Conservation (phyloP, 2,329 filamentous ascomycete species). For the Diaporthe sp. region DNA sequence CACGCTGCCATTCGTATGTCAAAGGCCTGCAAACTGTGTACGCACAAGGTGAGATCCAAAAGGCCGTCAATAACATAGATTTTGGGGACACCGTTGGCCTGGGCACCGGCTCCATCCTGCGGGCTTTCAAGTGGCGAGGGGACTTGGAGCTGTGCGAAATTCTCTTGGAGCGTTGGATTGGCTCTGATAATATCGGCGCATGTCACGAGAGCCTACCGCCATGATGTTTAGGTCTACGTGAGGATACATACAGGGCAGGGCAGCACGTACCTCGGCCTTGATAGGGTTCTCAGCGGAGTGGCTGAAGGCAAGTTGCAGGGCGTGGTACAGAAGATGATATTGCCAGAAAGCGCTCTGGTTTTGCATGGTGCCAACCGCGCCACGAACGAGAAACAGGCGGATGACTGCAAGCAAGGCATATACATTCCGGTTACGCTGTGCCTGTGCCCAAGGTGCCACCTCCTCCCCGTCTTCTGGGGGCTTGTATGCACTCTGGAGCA, state of each 20-base stretch:
- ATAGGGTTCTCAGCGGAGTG: conserved; percentile 80
- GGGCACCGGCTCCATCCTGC: conserved; percentile 55
- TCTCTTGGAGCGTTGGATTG: conserved; percentile 85
- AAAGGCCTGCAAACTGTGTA: conserved; percentile 76
- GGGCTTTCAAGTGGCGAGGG: conserved; percentile 66
- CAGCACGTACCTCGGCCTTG: conserved; percentile 76
- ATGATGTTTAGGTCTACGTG: conserved; percentile 36
- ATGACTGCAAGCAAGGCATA: conserved; percentile 91
- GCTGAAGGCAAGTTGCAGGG: conserved; percentile 87
- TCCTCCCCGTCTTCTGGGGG: conserved; percentile 68
- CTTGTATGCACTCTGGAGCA: conserved; percentile 74
- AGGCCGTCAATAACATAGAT: conserved; percentile 96
- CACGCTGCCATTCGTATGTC: conserved; percentile 88
- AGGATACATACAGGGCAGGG: conserved; percentile 37
- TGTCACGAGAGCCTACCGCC: conserved; percentile 78
- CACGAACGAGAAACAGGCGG: conserved; percentile 84
- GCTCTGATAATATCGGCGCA: conserved; percentile 91
- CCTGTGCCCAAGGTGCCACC: conserved; percentile 80
- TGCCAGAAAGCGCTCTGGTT: conserved; percentile 92
- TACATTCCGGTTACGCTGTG: conserved; percentile 88
- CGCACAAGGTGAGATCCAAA: conserved; percentile 82
- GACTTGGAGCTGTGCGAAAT: conserved; percentile 89
- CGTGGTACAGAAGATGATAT: conserved; percentile 82
- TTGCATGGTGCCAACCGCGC: conserved; percentile 82
- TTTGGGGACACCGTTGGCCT: conserved; percentile 66